A percentile compares a stretch with the other conserved stretches of the same genome.
phyloP scores from a whole-genome alignment of 2,329 filamentous ascomycete genomes.

The Tothia fuscella region DNA sequence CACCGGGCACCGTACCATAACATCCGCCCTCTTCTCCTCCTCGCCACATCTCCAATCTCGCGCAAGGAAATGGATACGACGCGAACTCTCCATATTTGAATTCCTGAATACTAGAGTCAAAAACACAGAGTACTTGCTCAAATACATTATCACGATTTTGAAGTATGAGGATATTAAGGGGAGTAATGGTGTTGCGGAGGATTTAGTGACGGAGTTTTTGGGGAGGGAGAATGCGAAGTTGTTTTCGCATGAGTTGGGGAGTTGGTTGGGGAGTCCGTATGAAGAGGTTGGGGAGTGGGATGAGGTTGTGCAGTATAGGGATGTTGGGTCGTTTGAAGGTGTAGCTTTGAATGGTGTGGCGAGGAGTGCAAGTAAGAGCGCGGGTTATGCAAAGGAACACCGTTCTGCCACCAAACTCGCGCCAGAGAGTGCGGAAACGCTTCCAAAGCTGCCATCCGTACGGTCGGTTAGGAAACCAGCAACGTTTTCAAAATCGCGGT shows the following conservation, averaged over 20 bases:
- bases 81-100: conserved; percentile 73
- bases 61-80: conserved; percentile 68
- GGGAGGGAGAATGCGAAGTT: conserved; percentile 60
- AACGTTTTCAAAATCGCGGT: no score
- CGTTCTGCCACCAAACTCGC: no score
- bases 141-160: conserved; percentile 74
- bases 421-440: no score
- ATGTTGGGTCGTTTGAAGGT: no score
- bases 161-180: conserved; percentile 74
- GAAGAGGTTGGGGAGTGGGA: conserved; percentile 67
- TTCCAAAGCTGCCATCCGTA: no score
- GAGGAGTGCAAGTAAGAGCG: no score
- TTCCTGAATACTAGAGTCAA: conserved; percentile 39
- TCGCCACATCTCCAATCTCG: conserved; percentile 60
- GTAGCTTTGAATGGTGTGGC: no score
- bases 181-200: conserved; percentile 65
- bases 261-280: conserved; percentile 75
- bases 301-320: conserved; percentile 57
- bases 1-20: conserved; percentile 66
- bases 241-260: conserved; percentile 74
- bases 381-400: no score
- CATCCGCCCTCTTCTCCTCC: conserved; percentile 50
- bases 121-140: conserved; percentile 73
- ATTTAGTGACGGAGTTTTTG: conserved; percentile 66
- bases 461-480: no score